Conservation (phyloP, 805 yeast species). For the Millerozyma miso region DNA sequence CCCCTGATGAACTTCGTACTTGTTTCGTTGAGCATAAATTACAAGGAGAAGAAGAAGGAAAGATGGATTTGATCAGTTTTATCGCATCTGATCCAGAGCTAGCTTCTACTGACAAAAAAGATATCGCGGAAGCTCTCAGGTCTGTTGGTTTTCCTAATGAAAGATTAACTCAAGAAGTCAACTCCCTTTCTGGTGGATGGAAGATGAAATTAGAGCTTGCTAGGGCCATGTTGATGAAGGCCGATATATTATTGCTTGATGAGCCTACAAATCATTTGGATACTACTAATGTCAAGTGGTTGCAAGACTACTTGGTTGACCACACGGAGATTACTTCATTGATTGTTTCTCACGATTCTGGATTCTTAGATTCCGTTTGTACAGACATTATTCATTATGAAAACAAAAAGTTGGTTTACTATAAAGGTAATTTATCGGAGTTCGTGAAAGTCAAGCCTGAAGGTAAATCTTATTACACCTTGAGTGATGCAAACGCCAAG, state of each 20-base stretch:
- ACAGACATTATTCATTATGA: constrained; percentile 97
- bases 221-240: constrained; percentile 97
- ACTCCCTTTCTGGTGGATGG: constrained; percentile 98
- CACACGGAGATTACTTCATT: constrained; percentile 88
- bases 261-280: constrained; percentile 99
- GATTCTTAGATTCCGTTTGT: constrained; percentile 91
- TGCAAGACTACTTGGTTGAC: constrained; percentile 77
- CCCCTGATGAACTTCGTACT: constrained; percentile 77
- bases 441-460: constrained; percentile 92
- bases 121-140: constrained; percentile 69
- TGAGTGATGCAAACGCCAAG: constrained; percentile 87
- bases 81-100: constrained; percentile 88
- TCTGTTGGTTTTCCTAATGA: constrained; percentile 90
- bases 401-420: constrained; percentile 88
- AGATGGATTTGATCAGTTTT: constrained; percentile 76
- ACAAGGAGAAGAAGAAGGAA: constrained; percentile 89
- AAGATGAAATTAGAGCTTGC: constrained; percentile 97
- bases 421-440: constrained; percentile 92
- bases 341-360: constrained; percentile 97
- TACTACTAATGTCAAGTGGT: constrained; percentile 90
- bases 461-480: constrained; percentile 92
- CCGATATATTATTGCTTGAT: constrained; percentile 89
- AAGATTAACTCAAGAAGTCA: constrained; percentile 86
- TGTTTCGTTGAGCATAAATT: constrained; percentile 96
- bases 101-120: constrained; percentile 55